Percentiles rank a stretch among this genome's conserved stretches.
These are phyloP conservation scores for Fusarium dlaminii DNA, from an alignment of 2,329 filamentous ascomycete species.

Conservation along the genomic window DNA sequence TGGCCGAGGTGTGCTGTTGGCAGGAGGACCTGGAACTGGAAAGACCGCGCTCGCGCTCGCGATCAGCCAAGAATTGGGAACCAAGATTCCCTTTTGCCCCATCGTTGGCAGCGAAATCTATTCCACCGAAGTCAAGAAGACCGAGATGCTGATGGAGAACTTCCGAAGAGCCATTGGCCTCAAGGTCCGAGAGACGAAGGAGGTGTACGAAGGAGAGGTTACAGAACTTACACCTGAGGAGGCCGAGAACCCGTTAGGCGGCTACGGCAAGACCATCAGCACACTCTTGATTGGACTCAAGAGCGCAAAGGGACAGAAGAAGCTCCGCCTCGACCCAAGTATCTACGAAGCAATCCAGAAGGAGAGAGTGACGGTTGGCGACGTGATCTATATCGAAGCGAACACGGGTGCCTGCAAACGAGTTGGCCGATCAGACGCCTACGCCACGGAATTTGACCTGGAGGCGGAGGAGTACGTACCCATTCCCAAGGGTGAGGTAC, in stretches of 20 bases:
- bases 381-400: conserved; percentile 99
- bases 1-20: conserved; percentile 89
- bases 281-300: conserved; percentile 94
- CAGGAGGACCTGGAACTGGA: conserved; percentile 93
- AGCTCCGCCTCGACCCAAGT: conserved; percentile 93
- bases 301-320: conserved; percentile 96
- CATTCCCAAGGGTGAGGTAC: conserved; percentile 97
- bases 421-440: conserved; percentile 94
- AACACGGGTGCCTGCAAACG: conserved; percentile 98
- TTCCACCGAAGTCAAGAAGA: conserved; percentile 99
- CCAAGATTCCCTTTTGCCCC: conserved; percentile 97
- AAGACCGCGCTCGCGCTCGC: conserved; percentile 97
- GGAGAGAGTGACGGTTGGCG: conserved; percentile 93
- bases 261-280: conserved; percentile 97
- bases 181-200: conserved; percentile 97
- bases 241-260: conserved; percentile 95
- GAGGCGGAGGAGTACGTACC: conserved; percentile 99
- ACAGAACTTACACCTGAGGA: conserved; percentile 98
- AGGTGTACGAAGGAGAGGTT: conserved; percentile 98
- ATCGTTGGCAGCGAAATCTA: conserved; percentile 99
- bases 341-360: conserved; percentile 99
- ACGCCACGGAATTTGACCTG: conserved; percentile 97
- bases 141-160: conserved; percentile 98
- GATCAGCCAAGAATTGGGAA: conserved; percentile 95
- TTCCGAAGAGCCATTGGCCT: conserved; percentile 96